A percentile compares a stretch with the other conserved stretches of the same genome.
These are phyloP conservation scores for Leccinum longicurvipes DNA, from an alignment of 768 basidiomycete genomes.

Conservation along the genomic window DNA sequence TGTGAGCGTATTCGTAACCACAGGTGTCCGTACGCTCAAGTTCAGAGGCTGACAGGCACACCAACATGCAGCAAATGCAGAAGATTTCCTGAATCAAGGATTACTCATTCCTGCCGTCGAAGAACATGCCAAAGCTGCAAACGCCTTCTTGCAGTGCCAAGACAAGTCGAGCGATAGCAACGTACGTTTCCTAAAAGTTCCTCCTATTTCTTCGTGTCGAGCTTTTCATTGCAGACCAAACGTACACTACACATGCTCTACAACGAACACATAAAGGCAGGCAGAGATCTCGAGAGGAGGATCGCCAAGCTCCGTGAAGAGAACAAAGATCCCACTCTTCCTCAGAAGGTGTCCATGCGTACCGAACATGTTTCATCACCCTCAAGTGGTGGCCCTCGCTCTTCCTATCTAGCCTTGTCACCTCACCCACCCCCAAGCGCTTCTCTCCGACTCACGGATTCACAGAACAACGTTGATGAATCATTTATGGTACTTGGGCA, in stretches of 20 bases:
- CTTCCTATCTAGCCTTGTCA: constrained; percentile 36
- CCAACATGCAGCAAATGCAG: constrained; percentile 77
- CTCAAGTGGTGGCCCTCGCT: constrained; percentile 10
- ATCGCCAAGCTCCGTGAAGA: constrained; percentile 72
- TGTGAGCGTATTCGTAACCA: constrained; percentile 30
- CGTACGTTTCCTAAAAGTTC: constrained; percentile 39
- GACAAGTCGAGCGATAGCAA: constrained; percentile 72
- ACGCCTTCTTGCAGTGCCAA: constrained; percentile 68
- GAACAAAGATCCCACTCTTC: constrained; percentile 71
- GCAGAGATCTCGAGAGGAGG: constrained; percentile 66
- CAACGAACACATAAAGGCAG: constrained; percentile 69
- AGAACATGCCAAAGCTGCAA: constrained; percentile 73
- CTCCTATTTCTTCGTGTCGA: neutral
- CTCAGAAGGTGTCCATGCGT: constrained; percentile 50
- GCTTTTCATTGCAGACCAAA: constrained; percentile 52
- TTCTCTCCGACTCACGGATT: constrained; percentile 40
- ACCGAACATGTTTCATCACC: constrained; percentile 24
- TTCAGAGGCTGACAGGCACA: constrained; percentile 55
- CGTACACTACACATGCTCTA: constrained; percentile 72
- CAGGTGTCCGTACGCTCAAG: constrained; percentile 1
- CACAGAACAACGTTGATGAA: constrained; percentile 70
- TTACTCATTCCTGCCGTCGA: constrained; percentile 69
- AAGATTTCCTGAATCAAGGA: constrained; percentile 64
- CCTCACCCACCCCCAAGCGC: constrained; percentile 45
- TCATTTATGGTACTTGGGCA: constrained; percentile 89